A percentile compares a stretch with the other conserved stretches of the same genome.
Conservation (phyloP, 306 rosid species). For the Dalbergia cultrata region DNA sequence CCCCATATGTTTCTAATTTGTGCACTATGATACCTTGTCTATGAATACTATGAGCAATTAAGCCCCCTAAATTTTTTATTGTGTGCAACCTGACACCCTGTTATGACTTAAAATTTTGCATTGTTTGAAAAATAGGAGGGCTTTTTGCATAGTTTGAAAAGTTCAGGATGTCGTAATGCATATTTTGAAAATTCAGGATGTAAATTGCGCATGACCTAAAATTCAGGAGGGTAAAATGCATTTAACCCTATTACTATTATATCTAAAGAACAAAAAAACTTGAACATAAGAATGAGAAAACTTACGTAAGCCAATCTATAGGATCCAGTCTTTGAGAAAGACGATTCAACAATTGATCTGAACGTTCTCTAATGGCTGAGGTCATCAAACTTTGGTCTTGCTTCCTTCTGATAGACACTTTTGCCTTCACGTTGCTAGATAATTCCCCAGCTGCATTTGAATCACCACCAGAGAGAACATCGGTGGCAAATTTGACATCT, state of each 20-base stretch:
- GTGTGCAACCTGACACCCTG: no score
- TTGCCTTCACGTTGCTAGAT: constrained; percentile 56
- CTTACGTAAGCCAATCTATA: constrained; percentile 99
- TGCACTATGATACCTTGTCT: no score
- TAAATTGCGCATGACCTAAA: no score
- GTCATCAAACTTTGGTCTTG: constrained; percentile 67
- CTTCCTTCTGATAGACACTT: constrained; percentile 70
- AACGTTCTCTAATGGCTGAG: constrained; percentile 73
- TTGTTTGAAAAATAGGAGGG: no score
- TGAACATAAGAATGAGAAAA: constrained; percentile 36
- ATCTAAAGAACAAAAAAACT: constrained; percentile 24
- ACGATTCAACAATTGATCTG: constrained; percentile 65
- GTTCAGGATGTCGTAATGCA: no score
- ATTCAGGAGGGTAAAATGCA: no score
- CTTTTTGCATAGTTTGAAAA: no score
- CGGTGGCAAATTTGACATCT: constrained; percentile 90
- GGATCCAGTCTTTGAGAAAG: constrained; percentile 95
- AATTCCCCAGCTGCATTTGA: constrained; percentile 62
- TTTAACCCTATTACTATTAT: neutral
- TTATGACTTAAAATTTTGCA: no score
- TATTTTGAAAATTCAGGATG: no score
- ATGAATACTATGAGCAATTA: no score
- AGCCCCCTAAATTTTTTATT: no score
- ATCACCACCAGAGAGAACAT: constrained; percentile 91
- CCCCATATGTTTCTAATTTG: no score